Percentiles rank a stretch among this genome's conserved stretches.
Evolutionary conservation across 1,284 basidiomycete species (phyloP).

Genomic region (Puccinia horiana): DNA sequence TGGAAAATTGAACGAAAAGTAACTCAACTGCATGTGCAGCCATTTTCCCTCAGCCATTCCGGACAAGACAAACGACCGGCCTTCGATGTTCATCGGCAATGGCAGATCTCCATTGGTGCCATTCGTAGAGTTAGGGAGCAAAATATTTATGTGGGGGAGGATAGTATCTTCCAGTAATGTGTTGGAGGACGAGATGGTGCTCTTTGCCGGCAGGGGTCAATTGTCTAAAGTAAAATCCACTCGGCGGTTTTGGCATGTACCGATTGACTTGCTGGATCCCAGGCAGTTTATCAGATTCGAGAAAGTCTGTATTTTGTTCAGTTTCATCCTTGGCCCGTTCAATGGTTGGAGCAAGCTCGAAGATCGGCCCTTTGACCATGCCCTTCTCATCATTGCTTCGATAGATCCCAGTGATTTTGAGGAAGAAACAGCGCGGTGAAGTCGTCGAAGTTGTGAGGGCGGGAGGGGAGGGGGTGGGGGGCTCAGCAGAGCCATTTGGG

Average conservation of each 20-base stretch:
- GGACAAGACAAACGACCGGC: slow-evolving; percentile 28
- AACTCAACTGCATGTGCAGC: slow-evolving; percentile 46
- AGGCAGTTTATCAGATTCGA: slow-evolving; percentile 2
- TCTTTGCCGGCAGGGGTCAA: slow-evolving; percentile 42
- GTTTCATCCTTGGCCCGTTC: slow-evolving; percentile 6
- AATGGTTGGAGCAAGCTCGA: slow-evolving; percentile 25
- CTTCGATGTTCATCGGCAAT: background rate
- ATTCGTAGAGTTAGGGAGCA: background rate
- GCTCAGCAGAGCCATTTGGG: background rate
- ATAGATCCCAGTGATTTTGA: slow-evolving; percentile 46
- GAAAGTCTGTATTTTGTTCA: slow-evolving; percentile 6
- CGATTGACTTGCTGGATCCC: slow-evolving; percentile 27
- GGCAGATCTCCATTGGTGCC: background rate
- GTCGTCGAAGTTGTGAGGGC: slow-evolving; percentile 20
- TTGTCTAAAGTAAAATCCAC: slow-evolving; percentile 31
- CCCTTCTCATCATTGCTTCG: slow-evolving; percentile 38
- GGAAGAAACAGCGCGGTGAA: slow-evolving; percentile 37
- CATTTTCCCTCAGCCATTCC: slow-evolving; percentile 41
- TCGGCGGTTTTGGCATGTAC: slow-evolving; percentile 40
- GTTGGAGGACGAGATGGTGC: slow-evolving; percentile 45
- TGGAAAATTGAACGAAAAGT: background rate
- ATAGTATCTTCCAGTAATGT: slow-evolving; percentile 48
- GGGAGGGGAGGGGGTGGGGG: background rate
- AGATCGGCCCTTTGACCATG: slow-evolving; percentile 47
- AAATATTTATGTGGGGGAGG: background rate